Evolutionary conservation across 805 yeast genomes (phyloP).

Genomic region (Kodamaea jinghongensis): DNA sequence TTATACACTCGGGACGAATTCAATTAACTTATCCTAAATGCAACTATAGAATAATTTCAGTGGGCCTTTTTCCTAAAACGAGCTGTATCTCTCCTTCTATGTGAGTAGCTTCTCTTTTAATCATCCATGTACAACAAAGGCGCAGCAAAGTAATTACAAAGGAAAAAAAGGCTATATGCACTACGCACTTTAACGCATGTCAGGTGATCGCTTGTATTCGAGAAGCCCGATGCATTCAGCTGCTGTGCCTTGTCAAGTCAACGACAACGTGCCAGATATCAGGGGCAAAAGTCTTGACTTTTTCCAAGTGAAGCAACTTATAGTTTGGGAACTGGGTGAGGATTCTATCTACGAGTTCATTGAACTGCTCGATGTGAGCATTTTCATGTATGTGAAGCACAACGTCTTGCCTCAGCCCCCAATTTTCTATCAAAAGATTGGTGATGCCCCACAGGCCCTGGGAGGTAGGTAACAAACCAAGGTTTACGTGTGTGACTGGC

Average conservation of each 20-base stretch:
- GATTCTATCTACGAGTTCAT: constrained; percentile 12
- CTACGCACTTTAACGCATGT: background rate
- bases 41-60: too few species aligned
- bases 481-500: constrained; percentile 58
- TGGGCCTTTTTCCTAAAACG: too few species aligned
- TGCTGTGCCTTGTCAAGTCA: constrained; percentile 15
- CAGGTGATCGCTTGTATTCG: constrained; percentile 2
- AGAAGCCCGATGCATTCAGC: background rate
- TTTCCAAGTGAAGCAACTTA: constrained; percentile 46
- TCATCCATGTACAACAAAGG: constrained; percentile 1
- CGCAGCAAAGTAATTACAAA: constrained; percentile 1
- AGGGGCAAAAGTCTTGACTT: constrained; percentile 83
- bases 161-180: background rate
- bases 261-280: constrained; percentile 75
- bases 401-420: constrained; percentile 2
- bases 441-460: constrained; percentile 58
- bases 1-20: too few species aligned
- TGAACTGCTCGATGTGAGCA: constrained; percentile 45
- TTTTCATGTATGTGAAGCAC: constrained; percentile 74
- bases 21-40: too few species aligned
- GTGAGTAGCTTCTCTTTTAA: background rate
- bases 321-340: constrained; percentile 8
- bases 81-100: too few species aligned
- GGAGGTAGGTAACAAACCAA: constrained; percentile 78
- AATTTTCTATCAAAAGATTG: constrained; percentile 13